Evolutionary conservation across 2,329 filamentous ascomycete species (phyloP).

Genomic region (Thelonectria blattea): DNA sequence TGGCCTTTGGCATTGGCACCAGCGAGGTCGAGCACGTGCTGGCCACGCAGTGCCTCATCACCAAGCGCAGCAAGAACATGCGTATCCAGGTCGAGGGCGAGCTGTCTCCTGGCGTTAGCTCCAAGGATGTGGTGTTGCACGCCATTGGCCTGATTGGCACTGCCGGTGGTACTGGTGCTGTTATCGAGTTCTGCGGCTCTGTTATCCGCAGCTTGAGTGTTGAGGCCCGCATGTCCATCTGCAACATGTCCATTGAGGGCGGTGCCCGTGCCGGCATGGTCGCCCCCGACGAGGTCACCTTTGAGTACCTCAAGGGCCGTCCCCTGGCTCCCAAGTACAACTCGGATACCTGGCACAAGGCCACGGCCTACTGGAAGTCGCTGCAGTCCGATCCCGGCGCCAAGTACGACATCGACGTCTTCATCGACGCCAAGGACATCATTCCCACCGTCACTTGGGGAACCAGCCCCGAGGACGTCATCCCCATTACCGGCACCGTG

Average conservation of each 20-base stretch:
- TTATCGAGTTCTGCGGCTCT: conserved; percentile 97
- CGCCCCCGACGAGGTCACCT: conserved; percentile 90
- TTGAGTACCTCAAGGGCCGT: conserved; percentile 91
- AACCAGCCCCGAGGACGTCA: conserved; percentile 92
- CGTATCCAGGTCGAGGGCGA: conserved; percentile 93
- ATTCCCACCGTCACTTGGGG: conserved; percentile 95
- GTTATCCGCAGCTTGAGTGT: conserved; percentile 90
- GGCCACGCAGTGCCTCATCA: conserved; percentile 93
- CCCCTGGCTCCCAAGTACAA: conserved; percentile 86
- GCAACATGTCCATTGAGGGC: conserved; percentile 98
- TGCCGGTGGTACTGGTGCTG: conserved; percentile 89
- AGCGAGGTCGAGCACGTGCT: conserved; percentile 98
- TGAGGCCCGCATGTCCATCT: conserved; percentile 98
- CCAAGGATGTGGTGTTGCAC: conserved; percentile 93
- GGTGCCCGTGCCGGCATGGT: conserved; percentile 97
- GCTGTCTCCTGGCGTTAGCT: conserved; percentile 88
- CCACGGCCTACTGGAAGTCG: conserved; percentile 84
- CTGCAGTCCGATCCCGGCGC: conserved; percentile 87
- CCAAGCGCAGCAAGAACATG: conserved; percentile 98
- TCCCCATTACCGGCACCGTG: conserved; percentile 91
- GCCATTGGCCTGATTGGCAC: conserved; percentile 94
- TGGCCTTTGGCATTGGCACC: conserved; percentile 97
- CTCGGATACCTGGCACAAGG: conserved; percentile 88
- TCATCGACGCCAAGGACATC: conserved; percentile 92
- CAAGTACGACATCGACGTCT: conserved; percentile 87